These are phyloP conservation scores for Saccharomycodes ludwigii DNA, from an alignment of 805 yeast species.

Conservation along the genomic window DNA sequence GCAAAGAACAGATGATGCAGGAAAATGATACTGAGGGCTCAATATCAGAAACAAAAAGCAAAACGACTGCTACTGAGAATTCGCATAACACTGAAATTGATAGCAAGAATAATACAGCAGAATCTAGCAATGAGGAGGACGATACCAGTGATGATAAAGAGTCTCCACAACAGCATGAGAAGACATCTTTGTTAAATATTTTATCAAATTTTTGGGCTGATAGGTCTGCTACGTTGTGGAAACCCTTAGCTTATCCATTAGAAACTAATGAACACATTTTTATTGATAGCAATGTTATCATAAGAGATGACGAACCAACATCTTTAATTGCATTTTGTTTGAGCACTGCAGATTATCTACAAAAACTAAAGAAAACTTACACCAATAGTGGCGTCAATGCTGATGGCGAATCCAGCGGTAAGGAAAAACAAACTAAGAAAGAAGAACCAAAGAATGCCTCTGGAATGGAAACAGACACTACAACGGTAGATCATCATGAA, in stretches of 20 bases:
- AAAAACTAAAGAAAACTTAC: conserved; percentile 36
- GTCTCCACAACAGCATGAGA: conserved; percentile 39
- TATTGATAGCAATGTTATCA: conserved; percentile 86
- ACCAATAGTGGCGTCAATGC: conserved; percentile 8
- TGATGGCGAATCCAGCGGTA: background rate
- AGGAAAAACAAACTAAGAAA: conserved; percentile 9
- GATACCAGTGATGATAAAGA: conserved; percentile 1
- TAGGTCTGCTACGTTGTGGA: conserved; percentile 91
- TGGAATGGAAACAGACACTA: background rate
- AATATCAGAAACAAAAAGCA: no score
- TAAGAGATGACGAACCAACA: conserved; percentile 93
- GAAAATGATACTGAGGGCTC: no score
- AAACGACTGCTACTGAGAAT: no score
- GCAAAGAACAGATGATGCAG: no score
- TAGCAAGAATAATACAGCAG: conserved; percentile 7
- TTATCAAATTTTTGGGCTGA: conserved; percentile 95
- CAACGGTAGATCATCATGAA: conserved; percentile 4
- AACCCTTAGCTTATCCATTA: conserved; percentile 77
- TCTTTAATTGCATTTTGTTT: conserved; percentile 88
- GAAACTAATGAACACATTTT: conserved; percentile 75
- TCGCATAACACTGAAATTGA: conserved; percentile 3
- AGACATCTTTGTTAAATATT: conserved; percentile 67
- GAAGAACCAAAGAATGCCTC: conserved; percentile 6
- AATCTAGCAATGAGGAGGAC: conserved; percentile 11
- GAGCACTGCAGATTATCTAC: conserved; percentile 70